Evolutionary conservation across 2,329 filamentous ascomycete genomes (phyloP), one percentile per base, ranked within the genome.

Genomic region (Penicillium hordei): DNA sequence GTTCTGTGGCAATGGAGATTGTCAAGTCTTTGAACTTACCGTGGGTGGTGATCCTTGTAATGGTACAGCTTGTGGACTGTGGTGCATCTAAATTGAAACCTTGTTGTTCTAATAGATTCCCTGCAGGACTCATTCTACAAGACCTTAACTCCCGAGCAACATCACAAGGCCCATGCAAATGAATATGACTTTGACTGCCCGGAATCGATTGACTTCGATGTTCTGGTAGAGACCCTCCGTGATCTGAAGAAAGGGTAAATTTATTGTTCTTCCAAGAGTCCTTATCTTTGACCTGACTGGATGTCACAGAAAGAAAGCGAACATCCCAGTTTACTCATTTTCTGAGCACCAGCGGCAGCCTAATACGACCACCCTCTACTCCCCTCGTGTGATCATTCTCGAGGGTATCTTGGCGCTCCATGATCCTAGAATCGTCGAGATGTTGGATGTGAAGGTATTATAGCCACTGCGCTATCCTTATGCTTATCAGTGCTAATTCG

Each of bases 141-240:
- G 77, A 89, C 88, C 19, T 79, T 99, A 66, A 89, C 86, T 19
- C 82, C 87, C 2, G 92, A 93, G 70, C 82, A 94, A 71, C 93
- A 91, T 52, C 85, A 81, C 63, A 83, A 86, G 67, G 94, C 94
- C 0, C 96, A 97, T 76, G 79, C 79, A 59, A 97, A 96, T 71
- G 91, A 97, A 72, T 96, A 90, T 75, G 94, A 99, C 72, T 97
- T 99, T 77, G 94, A 99, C 74, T 88, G 93, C 9, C 94, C 94
- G 15, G 86, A 93, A 76, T 93, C 94, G 6, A 91, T 97, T 69
- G 94, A 99, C 74, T 99, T 99, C 74, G 92, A 97, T 75, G 80
- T 89, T 54, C 78, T 99, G 60, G 87, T 97, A 29, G 83, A 94
- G 38, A 87, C 85, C 54, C 80, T 99, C 34, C 81, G 82, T 65